A percentile compares a stretch with the other conserved stretches of the same genome.
Conservation (phyloP, 192 early-diverging fungal species). For the Coemansia sp. region DNA sequence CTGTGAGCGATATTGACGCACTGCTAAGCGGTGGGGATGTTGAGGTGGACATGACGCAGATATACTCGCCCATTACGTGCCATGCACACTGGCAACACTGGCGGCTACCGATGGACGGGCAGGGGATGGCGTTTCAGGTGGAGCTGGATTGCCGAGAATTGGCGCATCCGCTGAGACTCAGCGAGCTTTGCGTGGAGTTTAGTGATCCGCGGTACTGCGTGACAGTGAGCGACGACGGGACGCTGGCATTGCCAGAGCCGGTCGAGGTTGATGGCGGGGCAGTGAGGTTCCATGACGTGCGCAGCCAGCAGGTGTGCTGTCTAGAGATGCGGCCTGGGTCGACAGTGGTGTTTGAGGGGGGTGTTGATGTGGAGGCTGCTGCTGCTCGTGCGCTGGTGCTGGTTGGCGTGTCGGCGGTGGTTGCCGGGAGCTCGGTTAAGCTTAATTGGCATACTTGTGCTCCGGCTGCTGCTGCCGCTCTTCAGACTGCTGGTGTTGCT, state of each 20-base stretch:
- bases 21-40: not conserved
- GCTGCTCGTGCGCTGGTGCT: constrained; percentile 6
- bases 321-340: constrained; percentile 11
- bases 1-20: not conserved
- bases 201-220: constrained; percentile 13
- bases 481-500: not conserved
- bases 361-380: constrained; percentile 1
- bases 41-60: constrained; percentile 30
- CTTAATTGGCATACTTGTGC: constrained; percentile 37
- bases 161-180: constrained; percentile 5
- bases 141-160: constrained; percentile 19
- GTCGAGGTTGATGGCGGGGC: not conserved
- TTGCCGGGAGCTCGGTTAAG: not conserved
- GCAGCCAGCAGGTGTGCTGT: not conserved
- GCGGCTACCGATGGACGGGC: not conserved
- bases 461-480: not conserved
- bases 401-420: not conserved
- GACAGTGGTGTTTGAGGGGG: constrained; percentile 19
- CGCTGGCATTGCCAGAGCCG: no score
- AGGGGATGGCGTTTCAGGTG: constrained; percentile 32
- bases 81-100: constrained; percentile 49
- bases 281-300: not conserved
- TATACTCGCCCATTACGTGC: constrained; percentile 39
- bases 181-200: constrained; percentile 26
- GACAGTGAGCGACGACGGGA: not conserved